Base-by-base conservation (phyloP, 1,284 basidiomycete genomes). In the Meira nashicola region DNA sequence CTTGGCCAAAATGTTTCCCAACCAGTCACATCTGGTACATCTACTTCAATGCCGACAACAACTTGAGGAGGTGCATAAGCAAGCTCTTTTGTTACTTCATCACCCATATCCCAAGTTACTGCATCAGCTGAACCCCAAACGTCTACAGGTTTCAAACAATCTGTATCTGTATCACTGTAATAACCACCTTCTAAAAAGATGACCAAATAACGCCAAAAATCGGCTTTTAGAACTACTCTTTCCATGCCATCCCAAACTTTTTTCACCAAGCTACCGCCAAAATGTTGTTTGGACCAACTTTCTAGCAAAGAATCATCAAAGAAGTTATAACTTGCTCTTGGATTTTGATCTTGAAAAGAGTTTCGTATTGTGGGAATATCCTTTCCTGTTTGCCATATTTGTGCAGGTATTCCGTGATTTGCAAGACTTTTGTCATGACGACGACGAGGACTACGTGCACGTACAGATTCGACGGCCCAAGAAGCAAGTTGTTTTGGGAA, bases 161-260 rank as follows among this genome's bases (percentile, higher is more conserved):
- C 50, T 19, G 50, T 53, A 33, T 53, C 50, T 14, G 39, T 53
- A 33, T 53, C 50, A n/a, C 38, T 39, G 17, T 53, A 53, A 25
- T 39, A 39, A 5, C 50, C 50, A 25, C 50, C 50, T 25, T 53
- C 50, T 6, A 53, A 21, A 25, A 41, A 39, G 15, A 28, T 53
- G 14, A 41, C 50, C 14, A 53, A 15, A 38, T 53, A 53, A 21
- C 50, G 23, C 38, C 37, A 53, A 53, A 53, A 53, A 25, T 53
- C 50, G 19, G 50, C 50, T 33, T 53, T 53, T 4, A 48, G 25
- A 12, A 48, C 46, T 5, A 48, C 46, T 48, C 46, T 48, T 25
- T 48, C 46, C 46, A 48, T 48, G 2, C 46, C 46, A 23, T 48
- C 46, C 46, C 46, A 48, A 19, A 23, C 25, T 23, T 48, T 48